Base-by-base conservation (phyloP, 2,329 filamentous ascomycete species). In the Fusarium austroafricanum region DNA sequence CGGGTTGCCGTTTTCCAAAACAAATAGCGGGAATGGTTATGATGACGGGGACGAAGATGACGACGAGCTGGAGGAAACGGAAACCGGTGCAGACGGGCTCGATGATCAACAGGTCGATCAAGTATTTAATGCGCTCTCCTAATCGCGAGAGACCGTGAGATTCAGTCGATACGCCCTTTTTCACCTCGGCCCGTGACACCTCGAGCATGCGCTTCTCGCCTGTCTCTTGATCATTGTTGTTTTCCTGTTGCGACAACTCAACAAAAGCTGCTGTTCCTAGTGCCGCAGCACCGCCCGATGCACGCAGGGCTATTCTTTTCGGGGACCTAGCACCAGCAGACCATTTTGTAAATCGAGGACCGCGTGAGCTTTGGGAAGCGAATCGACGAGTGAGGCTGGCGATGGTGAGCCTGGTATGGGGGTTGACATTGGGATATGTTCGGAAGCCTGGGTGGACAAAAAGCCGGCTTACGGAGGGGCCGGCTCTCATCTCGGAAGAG, bases 1-100 rank as follows among this genome's bases (percentile, higher is more conserved):
- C 82, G 3, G 85, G 81, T 47, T 88, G 82, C 44, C 90, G 83
- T 33, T 78, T 76, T 2, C 96, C 96, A 58, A 97, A 62, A 91
- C 92, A 97, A 58, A 97, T 89, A 0, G 84, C 85, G 0, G 96
- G 96, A 9, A 97, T 87, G 0, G 92, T 86, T 3, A 91, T 77
- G 53, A 99, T 89, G 40, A 99, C 94, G 0, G 96, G 96, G 20
- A 97, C 89, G 75, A 99, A 99, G 55, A 99, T 96, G 61, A 91
- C 79, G 46, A 93, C 88, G 7, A 99, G 83, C 75, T 97, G 93
- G 18, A 97, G 79, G 72, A 99, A 96, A n/a, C 96, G 87, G 45
- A 95, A 78, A 1, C 92, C 92, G 0, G 95, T 99, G 55, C 91
- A 94, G 26, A 97, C 78, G 0, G 96, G 95, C 78, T 99, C 96